These are phyloP conservation scores for Neurospora discreta DNA, from an alignment of 495 filamentous ascomycete species.

Conservation along the genomic window DNA sequence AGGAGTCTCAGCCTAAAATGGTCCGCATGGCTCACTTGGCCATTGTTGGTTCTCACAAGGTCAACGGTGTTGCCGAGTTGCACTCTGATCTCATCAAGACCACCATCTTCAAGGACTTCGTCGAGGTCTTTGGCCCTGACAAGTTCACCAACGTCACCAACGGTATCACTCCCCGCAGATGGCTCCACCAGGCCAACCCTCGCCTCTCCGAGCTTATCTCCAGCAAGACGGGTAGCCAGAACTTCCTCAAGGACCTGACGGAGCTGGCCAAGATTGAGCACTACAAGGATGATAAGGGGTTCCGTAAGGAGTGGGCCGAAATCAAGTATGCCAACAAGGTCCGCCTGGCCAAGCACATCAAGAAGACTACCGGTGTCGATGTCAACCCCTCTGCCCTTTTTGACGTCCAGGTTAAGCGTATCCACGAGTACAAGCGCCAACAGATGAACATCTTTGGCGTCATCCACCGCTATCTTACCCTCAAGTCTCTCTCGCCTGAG, in stretches of 20 bases:
- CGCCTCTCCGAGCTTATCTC: slow-evolving; percentile 84
- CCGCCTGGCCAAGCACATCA: slow-evolving; percentile 81
- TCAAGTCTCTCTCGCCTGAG: slow-evolving; percentile 75
- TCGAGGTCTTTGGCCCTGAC: slow-evolving; percentile 83
- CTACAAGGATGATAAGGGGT: slow-evolving; percentile 71
- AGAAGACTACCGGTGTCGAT: slow-evolving; percentile 59
- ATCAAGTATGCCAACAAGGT: slow-evolving; percentile 67
- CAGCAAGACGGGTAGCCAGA: slow-evolving; percentile 70
- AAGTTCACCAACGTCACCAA: slow-evolving; percentile 99
- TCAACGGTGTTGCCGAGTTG: slow-evolving; percentile 94
- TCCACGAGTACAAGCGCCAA: slow-evolving; percentile 99
- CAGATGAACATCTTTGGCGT: slow-evolving; percentile 98
- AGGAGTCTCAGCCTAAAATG: slow-evolving; percentile 96
- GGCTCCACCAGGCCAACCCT: slow-evolving; percentile 97
- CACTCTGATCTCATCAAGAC: slow-evolving; percentile 96
- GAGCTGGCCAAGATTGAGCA: slow-evolving; percentile 72
- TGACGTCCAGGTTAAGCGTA: slow-evolving; percentile 96
- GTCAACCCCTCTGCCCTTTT: slow-evolving; percentile 87
- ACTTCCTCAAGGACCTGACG: slow-evolving; percentile 81
- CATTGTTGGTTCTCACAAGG: slow-evolving; percentile 95
- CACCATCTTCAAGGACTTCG: slow-evolving; percentile 99
- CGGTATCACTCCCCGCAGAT: slow-evolving; percentile 87
- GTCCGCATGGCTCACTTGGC: slow-evolving; percentile 93
- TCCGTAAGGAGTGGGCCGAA: slow-evolving; percentile 83
- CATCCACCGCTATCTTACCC: slow-evolving; percentile 83